Base-by-base conservation (phyloP, 805 yeast genomes). In the Metahyphopichia silvanorum region DNA sequence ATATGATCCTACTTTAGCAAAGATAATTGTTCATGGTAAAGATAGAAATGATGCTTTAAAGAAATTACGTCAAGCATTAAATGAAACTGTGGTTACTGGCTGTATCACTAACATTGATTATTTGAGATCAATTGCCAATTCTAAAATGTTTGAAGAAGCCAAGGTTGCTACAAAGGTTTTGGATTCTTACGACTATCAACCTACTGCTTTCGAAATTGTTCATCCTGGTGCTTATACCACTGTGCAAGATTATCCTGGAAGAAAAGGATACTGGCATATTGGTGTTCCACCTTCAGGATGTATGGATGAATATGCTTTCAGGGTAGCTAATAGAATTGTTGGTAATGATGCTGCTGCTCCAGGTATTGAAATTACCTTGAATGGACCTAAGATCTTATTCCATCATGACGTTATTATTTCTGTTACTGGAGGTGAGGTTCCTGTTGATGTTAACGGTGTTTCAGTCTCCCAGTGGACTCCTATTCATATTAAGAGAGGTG, bases 271-370 rank as follows among this genome's bases (percentile, higher is more conserved):
- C 57, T 85, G 94, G 94, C 79, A 84, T 53, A 75, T 84, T 46
- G 98, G 98, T 57, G 98, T 91, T 35, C 98, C 98, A 16, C 98
- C 98, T 6, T 86, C 96, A 25, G 98, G 98, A 28, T 96, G 98
- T 38, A 93, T 91, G 98, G 98, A 91, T 62, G 76, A 80, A 39
- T 89, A 81, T 50, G 80, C 97, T 4, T 89, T 89, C 68, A 74
- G 96, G 49, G 57, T 86, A 41, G 96, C 96, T 14, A 91, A 91
- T 67, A 69, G 84, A 53, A 78, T 86, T 50, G 98, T 91, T 27
- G 98, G 97, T 39, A 93, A 91, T 60, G 76, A 81, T 45, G 63
- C 69, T 42, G 66, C 72, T 27, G 83, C 96, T 8, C 96, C 98
- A 5, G 96, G 94, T 21, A 71, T 91, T 53, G 98, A 91, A 63